phyloP scores from a whole-genome alignment of 805 yeast genomes.

The Barnettozyma vustinii region DNA sequence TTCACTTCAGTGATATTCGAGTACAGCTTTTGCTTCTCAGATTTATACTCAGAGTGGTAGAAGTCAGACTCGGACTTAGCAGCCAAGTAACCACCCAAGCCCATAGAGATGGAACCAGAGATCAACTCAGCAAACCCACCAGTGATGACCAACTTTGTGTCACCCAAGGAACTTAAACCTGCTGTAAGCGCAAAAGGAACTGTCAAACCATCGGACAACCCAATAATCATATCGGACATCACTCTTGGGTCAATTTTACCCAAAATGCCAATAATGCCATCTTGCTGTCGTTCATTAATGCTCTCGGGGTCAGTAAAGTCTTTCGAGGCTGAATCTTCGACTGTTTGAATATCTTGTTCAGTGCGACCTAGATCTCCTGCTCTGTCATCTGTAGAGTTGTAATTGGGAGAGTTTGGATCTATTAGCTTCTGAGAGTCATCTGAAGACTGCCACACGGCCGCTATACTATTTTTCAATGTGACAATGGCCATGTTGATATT shows the following conservation, averaged over 20 bases:
- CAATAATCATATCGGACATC: conserved; percentile 89
- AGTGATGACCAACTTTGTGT: conserved; percentile 83
- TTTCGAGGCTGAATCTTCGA: conserved; percentile 3
- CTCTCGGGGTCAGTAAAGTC: conserved; percentile 8
- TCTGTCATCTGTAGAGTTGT: conserved; percentile 14
- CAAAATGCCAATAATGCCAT: conserved; percentile 22
- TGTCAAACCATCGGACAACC: conserved; percentile 91
- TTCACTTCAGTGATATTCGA: conserved; percentile 59
- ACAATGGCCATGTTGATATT: conserved; percentile 21
- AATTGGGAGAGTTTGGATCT: conserved; percentile 11
- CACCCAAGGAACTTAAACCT: conserved; percentile 87
- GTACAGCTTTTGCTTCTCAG: conserved; percentile 64
- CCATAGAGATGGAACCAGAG: conserved; percentile 97
- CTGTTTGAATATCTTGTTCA: conserved; percentile 5
- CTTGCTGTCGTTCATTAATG: conserved; percentile 5
- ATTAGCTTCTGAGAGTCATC: conserved; percentile 7
- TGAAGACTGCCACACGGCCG: conserved; percentile 10
- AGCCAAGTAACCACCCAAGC: conserved; percentile 93
- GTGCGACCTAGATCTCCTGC: conserved; percentile 11
- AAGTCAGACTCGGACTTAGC: conserved; percentile 85
- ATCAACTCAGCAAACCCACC: conserved; percentile 98
- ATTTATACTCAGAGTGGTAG: conserved; percentile 63
- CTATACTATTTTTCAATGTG: conserved; percentile 23
- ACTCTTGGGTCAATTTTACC: conserved; percentile 80
- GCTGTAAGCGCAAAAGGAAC: conserved; percentile 99